Base-by-base conservation (phyloP, 805 yeast genomes). In the Lipomyces sp. region DNA sequence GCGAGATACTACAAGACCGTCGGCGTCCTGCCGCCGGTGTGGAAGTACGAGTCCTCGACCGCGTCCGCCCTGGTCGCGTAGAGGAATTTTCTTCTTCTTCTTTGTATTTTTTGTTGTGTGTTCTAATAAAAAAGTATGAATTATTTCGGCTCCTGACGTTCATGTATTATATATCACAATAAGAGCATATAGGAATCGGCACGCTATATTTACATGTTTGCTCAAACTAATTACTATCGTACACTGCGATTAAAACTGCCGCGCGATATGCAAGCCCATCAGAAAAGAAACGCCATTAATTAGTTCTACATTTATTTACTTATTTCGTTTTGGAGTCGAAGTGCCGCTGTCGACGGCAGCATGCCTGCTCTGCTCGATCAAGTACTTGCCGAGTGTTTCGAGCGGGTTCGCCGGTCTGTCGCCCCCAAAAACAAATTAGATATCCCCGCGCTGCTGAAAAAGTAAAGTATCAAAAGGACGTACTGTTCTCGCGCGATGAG, bases 41-140 rank as follows among this genome's bases (percentile, higher is more conserved):
- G 99, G 99, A 93, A 93, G 82, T 93, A 86, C 95, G 99, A 93
- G 83, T 91, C 98, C 68, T 96, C 98, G 74, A 93, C 98, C 73
- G 99, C 99, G 74, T 93, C 98, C 71, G 95, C 99, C 77, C 84
- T 93, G 78, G 99, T 93, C 73, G 91, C 91, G 86, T 93, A 89
- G 78, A 60, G 49, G 34, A 39, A 29, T 22, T 22, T 23, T 16
- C 34, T 28, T 40, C n/a, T 26, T 36, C 13, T 36, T 47, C 23
- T 35, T 21, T 31, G 18, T 18, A 21, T 28, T 45, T n/a, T 33
- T 23, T 32, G 36, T 24, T 35, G 22, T 34, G 32, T 26, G 23
- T 18, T 39, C 31, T 21, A 39, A 43, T 19, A 26, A 22, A 22
- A 26, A 18, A 11, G 33, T 31, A n/a, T 11, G 22, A 41, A 42